Conservation (phyloP, 1,284 basidiomycete genomes). For the Fistulinella staudtii region DNA sequence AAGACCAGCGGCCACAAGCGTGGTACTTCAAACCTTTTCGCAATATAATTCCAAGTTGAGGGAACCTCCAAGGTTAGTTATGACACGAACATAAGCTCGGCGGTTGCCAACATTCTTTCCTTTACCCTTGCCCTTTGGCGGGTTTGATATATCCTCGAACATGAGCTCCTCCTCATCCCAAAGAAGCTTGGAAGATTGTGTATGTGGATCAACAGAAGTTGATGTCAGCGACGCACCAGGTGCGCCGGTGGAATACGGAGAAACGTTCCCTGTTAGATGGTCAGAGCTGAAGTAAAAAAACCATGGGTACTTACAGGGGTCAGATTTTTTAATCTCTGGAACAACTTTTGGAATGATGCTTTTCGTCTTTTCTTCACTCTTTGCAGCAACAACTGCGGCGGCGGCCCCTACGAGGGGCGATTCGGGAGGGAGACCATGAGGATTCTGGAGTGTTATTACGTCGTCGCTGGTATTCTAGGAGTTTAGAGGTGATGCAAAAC, state of each 20-base stretch:
- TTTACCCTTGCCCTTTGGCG: constrained; percentile 76
- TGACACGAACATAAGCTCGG: constrained; percentile 86
- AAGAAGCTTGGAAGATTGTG: constrained; percentile 73
- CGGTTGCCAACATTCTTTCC: constrained; percentile 89
- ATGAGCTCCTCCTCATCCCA: constrained; percentile 94
- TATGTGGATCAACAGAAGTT: constrained; percentile 82
- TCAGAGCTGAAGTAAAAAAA: constrained; percentile 7
- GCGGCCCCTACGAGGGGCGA: constrained; percentile 43
- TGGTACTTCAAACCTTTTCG: constrained; percentile 58
- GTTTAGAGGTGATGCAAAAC: constrained; percentile 1
- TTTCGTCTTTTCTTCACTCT: constrained; percentile 33
- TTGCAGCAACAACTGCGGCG: constrained; percentile 26
- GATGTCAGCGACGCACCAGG: constrained; percentile 92
- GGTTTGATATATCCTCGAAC: constrained; percentile 84
- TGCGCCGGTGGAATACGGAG: constrained; percentile 86
- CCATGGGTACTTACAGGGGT: constrained; percentile 54
- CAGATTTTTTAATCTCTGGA: constrained; percentile 47
- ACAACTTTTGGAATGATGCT: constrained; percentile 33
- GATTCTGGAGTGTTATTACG: constrained; percentile 89
- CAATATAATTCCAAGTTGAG: constrained; percentile 92
- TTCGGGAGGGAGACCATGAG: constrained; percentile 64
- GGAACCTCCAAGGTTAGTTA: constrained; percentile 84
- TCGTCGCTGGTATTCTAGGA: constrained; percentile 57
- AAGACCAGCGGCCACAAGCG: background rate
- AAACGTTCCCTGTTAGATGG: constrained; percentile 71